phyloP scores from a whole-genome alignment of 164 flowering plant species.

The Nymphaea colorata region DNA sequence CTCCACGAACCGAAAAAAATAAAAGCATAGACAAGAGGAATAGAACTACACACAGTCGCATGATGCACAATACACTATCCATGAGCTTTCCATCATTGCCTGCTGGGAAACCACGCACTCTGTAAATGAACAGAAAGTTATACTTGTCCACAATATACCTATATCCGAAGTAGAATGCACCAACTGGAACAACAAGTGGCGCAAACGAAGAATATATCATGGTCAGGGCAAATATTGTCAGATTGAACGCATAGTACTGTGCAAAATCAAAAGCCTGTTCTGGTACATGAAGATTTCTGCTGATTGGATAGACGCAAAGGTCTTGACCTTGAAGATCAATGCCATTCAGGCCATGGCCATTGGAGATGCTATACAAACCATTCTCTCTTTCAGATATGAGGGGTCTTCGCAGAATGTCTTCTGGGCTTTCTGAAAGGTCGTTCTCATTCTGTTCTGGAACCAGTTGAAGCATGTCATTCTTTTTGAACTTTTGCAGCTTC shows the following conservation, averaged over 20 bases:
- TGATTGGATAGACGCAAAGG: conserved; percentile 72
- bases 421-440: conserved; percentile 46
- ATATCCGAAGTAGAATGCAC: conserved; percentile 89
- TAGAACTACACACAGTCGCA: conserved; percentile 86
- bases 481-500: conserved; percentile 67
- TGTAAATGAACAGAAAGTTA: conserved; percentile 85
- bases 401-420: conserved; percentile 47
- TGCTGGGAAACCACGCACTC: conserved; percentile 95
- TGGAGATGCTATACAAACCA: conserved; percentile 12
- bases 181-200: conserved; percentile 92
- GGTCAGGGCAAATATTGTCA: conserved; percentile 92
- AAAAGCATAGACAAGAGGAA: conserved; percentile 88
- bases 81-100: conserved; percentile 96
- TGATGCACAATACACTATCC: conserved; percentile 79
- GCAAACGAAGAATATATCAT: conserved; percentile 84
- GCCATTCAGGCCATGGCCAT: conserved; percentile 18
- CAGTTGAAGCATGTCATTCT: conserved; percentile 95
- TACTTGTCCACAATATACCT: conserved; percentile 95
- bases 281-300: conserved; percentile 70
- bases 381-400: conserved; percentile 41
- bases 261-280: conserved; percentile 97
- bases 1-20: conserved; percentile 86
- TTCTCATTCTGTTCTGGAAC: conserved; percentile 95
- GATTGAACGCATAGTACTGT: conserved; percentile 92
- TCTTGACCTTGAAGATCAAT: conserved; percentile 57